These are phyloP conservation scores for Perkinsus marinus DNA, from an alignment of 169 alveolate species.

Conservation along the genomic window DNA sequence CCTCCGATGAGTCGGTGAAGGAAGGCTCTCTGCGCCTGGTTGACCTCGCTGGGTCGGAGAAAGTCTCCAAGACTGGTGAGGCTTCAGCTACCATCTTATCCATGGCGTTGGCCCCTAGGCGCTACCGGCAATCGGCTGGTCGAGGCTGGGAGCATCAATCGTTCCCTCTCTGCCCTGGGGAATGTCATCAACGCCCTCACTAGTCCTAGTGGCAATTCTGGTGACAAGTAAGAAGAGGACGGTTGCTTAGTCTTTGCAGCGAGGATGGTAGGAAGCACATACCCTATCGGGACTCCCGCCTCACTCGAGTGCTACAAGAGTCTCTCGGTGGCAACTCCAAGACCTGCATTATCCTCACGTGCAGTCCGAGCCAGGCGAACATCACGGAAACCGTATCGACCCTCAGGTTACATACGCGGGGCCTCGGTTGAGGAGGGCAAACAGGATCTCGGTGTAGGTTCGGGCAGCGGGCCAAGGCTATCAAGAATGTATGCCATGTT, in stretches of 20 bases:
- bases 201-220: slow-evolving; percentile 20
- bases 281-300: slow-evolving; percentile 42
- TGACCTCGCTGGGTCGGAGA: slow-evolving; percentile 73
- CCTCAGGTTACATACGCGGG: slow-evolving; percentile 2
- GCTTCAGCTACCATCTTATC: neutral
- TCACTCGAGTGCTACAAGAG: slow-evolving; percentile 37
- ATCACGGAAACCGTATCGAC: slow-evolving; percentile 35
- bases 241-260: neutral
- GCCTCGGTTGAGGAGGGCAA: too few species aligned
- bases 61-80: slow-evolving; percentile 20
- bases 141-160: slow-evolving; percentile 45
- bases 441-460: neutral
- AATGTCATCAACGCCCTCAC: slow-evolving; percentile 50
- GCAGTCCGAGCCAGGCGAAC: slow-evolving; percentile 24
- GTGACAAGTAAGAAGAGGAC: neutral
- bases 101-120: neutral
- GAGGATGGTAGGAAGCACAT: slow-evolving; percentile 13
- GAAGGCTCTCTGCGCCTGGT: slow-evolving; percentile 48
- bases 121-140: slow-evolving; percentile 44
- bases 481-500: slow-evolving; percentile 41
- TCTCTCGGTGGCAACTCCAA: slow-evolving; percentile 32
- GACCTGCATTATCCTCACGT: slow-evolving; percentile 37
- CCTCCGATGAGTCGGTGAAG: neutral
- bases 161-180: slow-evolving; percentile 38
- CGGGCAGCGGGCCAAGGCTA: slow-evolving; percentile 38